phyloP scores from a whole-genome alignment of 352 stramenopile species.

The Globisporangium ultimum region DNA sequence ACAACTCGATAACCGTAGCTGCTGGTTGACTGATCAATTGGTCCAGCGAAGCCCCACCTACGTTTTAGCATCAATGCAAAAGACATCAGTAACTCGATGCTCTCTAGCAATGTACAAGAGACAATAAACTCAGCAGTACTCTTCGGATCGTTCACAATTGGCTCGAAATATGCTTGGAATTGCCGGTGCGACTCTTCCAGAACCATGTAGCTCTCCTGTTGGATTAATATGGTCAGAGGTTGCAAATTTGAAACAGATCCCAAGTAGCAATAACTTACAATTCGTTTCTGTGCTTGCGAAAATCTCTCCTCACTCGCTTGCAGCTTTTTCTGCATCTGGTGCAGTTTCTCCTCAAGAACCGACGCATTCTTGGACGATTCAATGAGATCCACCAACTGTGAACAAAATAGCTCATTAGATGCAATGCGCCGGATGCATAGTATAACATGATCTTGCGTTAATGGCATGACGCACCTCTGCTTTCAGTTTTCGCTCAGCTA shows the following conservation, averaged over 20 bases:
- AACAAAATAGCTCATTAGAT: neutral
- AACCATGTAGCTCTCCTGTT: constrained; percentile 35
- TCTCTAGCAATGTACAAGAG: neutral
- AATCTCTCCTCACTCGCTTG: constrained; percentile 52
- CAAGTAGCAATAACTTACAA: constrained; percentile 33
- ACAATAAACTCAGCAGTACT: constrained; percentile 25
- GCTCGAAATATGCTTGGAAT: constrained; percentile 47
- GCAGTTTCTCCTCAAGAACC: constrained; percentile 61
- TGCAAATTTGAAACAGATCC: neutral
- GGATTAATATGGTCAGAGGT: constrained; percentile 8
- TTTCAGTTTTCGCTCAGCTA: constrained; percentile 60
- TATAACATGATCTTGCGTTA: neutral
- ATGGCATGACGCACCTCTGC: constrained; percentile 38
- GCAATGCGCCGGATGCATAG: neutral
- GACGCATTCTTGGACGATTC: constrained; percentile 59
- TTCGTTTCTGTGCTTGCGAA: constrained; percentile 33
- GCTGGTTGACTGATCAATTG: constrained; percentile 40
- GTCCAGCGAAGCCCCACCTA: constrained; percentile 38
- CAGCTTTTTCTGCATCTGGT: constrained; percentile 49
- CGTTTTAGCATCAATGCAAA: neutral
- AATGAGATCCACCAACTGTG: constrained; percentile 63
- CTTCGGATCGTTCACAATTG: constrained; percentile 37
- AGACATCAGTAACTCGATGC: constrained; percentile 4
- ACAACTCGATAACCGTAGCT: constrained; percentile 46
- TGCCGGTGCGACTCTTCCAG: constrained; percentile 42